These are phyloP conservation scores for Pseudogymnoascus sp. DNA, from an alignment of 2,329 filamentous ascomycete species.

Conservation along the genomic window DNA sequence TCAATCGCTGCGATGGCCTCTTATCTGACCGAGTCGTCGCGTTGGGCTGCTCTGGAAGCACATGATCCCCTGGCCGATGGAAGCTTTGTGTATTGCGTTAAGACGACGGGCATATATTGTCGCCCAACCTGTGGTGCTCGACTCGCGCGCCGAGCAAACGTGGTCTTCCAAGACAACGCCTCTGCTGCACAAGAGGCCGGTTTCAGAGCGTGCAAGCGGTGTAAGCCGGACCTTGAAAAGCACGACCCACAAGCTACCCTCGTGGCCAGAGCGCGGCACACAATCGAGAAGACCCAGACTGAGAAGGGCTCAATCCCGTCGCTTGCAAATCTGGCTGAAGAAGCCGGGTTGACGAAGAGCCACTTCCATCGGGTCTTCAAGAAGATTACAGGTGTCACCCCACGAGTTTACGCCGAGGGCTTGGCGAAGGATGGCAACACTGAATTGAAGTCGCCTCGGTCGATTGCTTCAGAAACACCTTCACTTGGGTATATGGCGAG, in stretches of 20 bases:
- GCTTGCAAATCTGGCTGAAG: slow-evolving; percentile 41
- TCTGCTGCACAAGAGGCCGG: slow-evolving; percentile 40
- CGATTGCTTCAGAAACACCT: slow-evolving; percentile 2
- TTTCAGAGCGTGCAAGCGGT: slow-evolving; percentile 52
- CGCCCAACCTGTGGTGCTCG: slow-evolving; percentile 54
- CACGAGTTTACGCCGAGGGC: not conserved
- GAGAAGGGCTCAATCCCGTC: slow-evolving; percentile 21
- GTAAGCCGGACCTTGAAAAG: slow-evolving; percentile 35
- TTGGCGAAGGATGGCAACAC: slow-evolving; percentile 14
- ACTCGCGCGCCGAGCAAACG: slow-evolving; percentile 53
- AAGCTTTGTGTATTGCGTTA: slow-evolving; percentile 43
- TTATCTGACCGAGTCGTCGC: slow-evolving; percentile 11
- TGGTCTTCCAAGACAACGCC: slow-evolving; percentile 44
- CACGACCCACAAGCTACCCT: slow-evolving; percentile 38
- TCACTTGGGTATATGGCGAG: slow-evolving; percentile 6
- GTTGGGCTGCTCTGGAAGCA: slow-evolving; percentile 23
- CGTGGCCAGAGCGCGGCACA: slow-evolving; percentile 32
- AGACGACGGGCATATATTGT: slow-evolving; percentile 47
- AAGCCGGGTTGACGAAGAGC: slow-evolving; percentile 47
- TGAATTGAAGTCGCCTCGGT: slow-evolving; percentile 20
- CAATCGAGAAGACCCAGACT: slow-evolving; percentile 10
- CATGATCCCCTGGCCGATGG: slow-evolving; percentile 33
- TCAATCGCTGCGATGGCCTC: slow-evolving; percentile 1
- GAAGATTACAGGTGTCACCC: slow-evolving; percentile 43
- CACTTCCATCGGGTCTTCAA: slow-evolving; percentile 55